A percentile compares a stretch with the other conserved stretches of the same genome.
Conservation (phyloP, 2,329 filamentous ascomycete genomes). For the Helicocarpus griseus region DNA sequence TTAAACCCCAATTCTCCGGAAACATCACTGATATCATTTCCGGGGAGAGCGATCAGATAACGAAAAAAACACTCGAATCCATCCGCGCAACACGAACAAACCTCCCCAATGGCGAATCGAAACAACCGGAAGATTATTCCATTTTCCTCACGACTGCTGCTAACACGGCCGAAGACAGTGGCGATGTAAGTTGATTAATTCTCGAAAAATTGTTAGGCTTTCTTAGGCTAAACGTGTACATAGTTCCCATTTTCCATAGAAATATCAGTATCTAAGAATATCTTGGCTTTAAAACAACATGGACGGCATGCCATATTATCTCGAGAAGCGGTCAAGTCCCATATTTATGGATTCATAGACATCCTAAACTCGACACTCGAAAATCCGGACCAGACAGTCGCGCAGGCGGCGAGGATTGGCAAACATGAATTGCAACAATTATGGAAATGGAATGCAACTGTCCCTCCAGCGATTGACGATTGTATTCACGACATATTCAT, state of each 20-base stretch:
- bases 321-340: not conserved
- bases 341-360: conserved; percentile 7
- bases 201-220: not conserved
- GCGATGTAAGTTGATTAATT: not conserved
- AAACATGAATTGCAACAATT: conserved; percentile 13
- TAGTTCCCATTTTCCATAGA: not conserved
- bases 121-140: not conserved
- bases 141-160: not conserved
- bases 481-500: conserved; percentile 14
- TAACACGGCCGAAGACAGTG: not conserved
- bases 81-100: not conserved
- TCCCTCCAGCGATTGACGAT: conserved; percentile 13
- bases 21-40: conserved; percentile 5
- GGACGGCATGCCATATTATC: conserved; percentile 1
- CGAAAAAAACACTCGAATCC: conserved; percentile 2
- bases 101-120: not conserved
- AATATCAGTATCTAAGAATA: not conserved
- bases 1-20: not conserved
- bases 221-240: not conserved
- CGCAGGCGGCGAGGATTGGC: conserved; percentile 6
- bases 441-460: conserved; percentile 16
- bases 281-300: not conserved
- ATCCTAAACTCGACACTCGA: conserved; percentile 9
- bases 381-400: conserved; percentile 7
- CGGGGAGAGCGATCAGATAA: conserved; percentile 3